phyloP scores from a whole-genome alignment of 352 stramenopile genomes.

The Phytophthora palmivora region DNA sequence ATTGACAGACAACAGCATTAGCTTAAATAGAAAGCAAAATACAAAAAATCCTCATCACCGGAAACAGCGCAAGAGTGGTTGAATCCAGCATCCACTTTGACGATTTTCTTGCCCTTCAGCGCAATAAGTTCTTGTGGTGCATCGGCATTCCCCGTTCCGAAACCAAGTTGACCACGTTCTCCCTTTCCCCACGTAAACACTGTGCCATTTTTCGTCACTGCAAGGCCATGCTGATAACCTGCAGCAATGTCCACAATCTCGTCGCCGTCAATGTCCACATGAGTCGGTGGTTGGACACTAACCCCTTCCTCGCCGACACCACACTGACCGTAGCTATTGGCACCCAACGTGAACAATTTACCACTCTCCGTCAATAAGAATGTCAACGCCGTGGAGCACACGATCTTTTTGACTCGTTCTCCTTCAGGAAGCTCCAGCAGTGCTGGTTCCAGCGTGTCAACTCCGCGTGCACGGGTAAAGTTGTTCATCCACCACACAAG shows the following conservation, averaged over 20 bases:
- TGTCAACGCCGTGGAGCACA: constrained; percentile 85
- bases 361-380: constrained; percentile 78
- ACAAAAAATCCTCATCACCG: constrained; percentile 12
- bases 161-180: constrained; percentile 83
- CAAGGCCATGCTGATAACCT: constrained; percentile 83
- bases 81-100: constrained; percentile 79
- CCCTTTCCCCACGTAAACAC: constrained; percentile 88
- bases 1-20: constrained; percentile 10
- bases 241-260: constrained; percentile 74
- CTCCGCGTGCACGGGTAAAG: constrained; percentile 64
- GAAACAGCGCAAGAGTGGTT: constrained; percentile 81
- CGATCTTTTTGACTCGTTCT: constrained; percentile 76
- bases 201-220: constrained; percentile 65
- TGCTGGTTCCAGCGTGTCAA: constrained; percentile 71
- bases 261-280: constrained; percentile 72
- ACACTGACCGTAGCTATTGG: constrained; percentile 86
- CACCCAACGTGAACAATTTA: constrained; percentile 80
- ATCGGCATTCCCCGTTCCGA: constrained; percentile 78
- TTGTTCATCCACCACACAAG: constrained; percentile 76
- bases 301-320: constrained; percentile 68
- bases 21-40: neutral
- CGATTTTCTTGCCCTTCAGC: constrained; percentile 72
- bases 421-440: constrained; percentile 65
- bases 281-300: constrained; percentile 59
- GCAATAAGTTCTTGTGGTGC: constrained; percentile 80